Conservation (phyloP, 1,284 basidiomycete species). For the Apiotrichum gamsii region DNA sequence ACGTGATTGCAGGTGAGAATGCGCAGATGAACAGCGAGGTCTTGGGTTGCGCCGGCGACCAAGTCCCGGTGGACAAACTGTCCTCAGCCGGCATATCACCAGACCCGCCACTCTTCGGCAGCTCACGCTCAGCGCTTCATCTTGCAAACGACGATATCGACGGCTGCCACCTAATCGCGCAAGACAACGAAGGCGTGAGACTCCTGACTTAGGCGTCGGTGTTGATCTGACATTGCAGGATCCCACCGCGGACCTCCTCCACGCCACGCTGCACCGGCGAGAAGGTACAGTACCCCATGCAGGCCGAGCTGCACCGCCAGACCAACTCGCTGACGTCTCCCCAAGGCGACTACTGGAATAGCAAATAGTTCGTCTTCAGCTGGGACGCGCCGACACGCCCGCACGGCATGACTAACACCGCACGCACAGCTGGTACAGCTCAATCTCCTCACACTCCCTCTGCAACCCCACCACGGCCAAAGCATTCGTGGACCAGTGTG, state of each 20-base stretch:
- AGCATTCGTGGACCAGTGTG: conserved; percentile 42
- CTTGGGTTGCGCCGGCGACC: too few species aligned
- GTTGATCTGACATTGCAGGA: conserved; percentile 18
- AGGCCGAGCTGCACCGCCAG: conserved; percentile 9
- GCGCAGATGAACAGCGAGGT: too few species aligned
- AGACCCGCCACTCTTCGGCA: too few species aligned
- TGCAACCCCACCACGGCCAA: conserved; percentile 23
- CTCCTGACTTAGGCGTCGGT: not conserved
- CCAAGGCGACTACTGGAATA: conserved; percentile 45
- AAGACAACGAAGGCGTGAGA: conserved; percentile 37
- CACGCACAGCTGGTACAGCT: conserved; percentile 37
- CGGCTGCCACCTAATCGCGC: conserved; percentile 38
- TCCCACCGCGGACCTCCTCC: conserved; percentile 38
- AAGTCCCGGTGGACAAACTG: conserved; percentile 16
- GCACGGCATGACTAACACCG: not conserved
- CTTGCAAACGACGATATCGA: conserved; percentile 46
- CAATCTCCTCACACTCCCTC: conserved; percentile 32
- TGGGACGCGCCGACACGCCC: not conserved
- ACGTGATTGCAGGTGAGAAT: conserved; percentile 31
- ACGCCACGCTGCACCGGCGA: conserved; percentile 43
- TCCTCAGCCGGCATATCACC: too few species aligned
- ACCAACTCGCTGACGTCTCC: too few species aligned
- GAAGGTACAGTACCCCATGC: conserved; percentile 37
- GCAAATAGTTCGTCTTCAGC: conserved; percentile 38
- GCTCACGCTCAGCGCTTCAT: conserved; percentile 32